Conservation (phyloP, 768 basidiomycete species). For the Plicaturopsis crispa region DNA sequence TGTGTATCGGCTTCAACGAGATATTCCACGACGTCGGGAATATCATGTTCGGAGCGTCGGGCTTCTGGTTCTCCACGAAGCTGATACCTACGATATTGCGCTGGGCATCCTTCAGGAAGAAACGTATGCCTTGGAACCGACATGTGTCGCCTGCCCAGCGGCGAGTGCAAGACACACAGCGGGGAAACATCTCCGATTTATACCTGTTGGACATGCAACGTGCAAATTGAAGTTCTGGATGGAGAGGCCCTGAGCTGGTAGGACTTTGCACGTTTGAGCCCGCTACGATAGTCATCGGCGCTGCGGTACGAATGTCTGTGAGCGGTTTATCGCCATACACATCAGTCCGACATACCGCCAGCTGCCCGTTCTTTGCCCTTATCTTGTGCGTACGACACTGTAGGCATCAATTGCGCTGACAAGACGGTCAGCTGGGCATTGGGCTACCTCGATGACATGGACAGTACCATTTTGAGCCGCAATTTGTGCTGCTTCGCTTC, state of each 20-base stretch:
- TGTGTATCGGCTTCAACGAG: constrained; percentile 38
- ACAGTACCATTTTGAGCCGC: constrained; percentile 55
- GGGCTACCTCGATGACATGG: constrained; percentile 5
- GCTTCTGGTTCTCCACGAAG: constrained; percentile 58
- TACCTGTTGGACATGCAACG: constrained; percentile 84
- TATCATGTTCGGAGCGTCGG: constrained; percentile 48
- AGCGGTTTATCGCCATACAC: constrained; percentile 15
- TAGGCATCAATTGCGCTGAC: constrained; percentile 38
- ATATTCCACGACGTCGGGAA: constrained; percentile 67
- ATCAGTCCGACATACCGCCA: constrained; percentile 23
- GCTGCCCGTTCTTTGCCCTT: constrained; percentile 41
- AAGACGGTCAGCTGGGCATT: neutral
- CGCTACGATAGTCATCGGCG: too few relatives aligned
- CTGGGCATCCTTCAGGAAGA: constrained; percentile 58
- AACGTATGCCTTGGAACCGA: constrained; percentile 80
- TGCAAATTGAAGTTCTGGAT: constrained; percentile 68
- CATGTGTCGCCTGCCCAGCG: constrained; percentile 87
- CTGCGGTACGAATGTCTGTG: constrained; percentile 5
- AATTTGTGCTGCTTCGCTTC: constrained; percentile 60
- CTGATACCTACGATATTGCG: constrained; percentile 57
- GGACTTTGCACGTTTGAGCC: too few relatives aligned
- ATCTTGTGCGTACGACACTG: constrained; percentile 34
- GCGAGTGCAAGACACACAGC: constrained; percentile 78
- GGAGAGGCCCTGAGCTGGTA: constrained; percentile 25
- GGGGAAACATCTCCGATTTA: constrained; percentile 62